Evolutionary conservation across 2,329 filamentous ascomycete genomes (phyloP), one percentile per base, ranked within the genome.

Genomic region (Microdochium paspali): DNA sequence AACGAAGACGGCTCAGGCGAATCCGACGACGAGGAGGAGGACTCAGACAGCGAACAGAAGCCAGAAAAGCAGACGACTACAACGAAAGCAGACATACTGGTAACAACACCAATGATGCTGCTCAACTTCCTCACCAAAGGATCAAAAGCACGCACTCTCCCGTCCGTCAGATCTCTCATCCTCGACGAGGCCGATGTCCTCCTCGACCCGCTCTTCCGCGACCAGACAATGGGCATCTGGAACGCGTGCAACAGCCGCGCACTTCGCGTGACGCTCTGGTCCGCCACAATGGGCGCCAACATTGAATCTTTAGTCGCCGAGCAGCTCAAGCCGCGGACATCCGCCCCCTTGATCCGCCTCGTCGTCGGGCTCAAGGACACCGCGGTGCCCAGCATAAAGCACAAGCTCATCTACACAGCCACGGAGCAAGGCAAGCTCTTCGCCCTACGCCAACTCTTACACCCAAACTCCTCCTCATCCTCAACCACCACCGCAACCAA

Each of bases 341-440:
- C 60, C 24, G 72, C 68, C 51, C 82, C 74, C 21, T 72, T 96
- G 2, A 65, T 97, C 53, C 85, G 93, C 42, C 75, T 97, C 5
- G 89, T 98, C 5, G 89, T 97, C n/a, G 93, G 93, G 4, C 72
- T 98, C 44, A 97, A 97, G 68, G 93, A 98, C 66, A 90, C 90
- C 2, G 90, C 91, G 2, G 85, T 98, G 45, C 90, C 93, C 39
- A 95, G 94, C 58, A 86, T 98, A 52, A 77, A 84, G 25, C 93
- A 98, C 70, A 86, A 84, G 55, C 82, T 98, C 24, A 81, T 85
- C 25, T 98, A 97, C 66, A 88, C 90, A 28, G 93, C 89, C 44
- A 94, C 87, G 4, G 93, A 98, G 64, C 83, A 88, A 58, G 93
- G 93, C 50, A 98, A 98, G 63, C 80, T 98, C 25, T 81, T 96